Base-by-base conservation (phyloP, 2,329 filamentous ascomycete genomes). In the Cytospora mali region DNA sequence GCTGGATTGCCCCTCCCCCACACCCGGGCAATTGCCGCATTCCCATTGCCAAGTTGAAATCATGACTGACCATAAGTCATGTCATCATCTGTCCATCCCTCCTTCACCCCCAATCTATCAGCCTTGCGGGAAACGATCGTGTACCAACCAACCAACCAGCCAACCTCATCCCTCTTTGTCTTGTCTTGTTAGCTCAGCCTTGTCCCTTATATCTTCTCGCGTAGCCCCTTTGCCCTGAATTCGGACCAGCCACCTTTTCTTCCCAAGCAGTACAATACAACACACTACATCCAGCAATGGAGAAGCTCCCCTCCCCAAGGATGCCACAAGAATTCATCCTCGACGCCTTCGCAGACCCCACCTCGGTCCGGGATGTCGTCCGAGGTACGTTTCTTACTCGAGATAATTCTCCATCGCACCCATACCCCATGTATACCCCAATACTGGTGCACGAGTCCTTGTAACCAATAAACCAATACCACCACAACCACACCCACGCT, bases 301-400 rank as follows among this genome's bases (percentile, higher is more conserved):
- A 62, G 46, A 56, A 56, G 25, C 54, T 46, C 16, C 54, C 55
- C 14, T 81, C 84, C 62, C 77, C 79, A 65, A 79, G 80, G 63
- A 77, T 75, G 59, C 87, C 91, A 64, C 92, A 92, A 71, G 93
- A 97, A 77, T 97, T 96, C 79, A 92, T 91, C 69, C 86, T 99
- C 74, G 93, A 97, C 75, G 89, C 96, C 73, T 96, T 97, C 75
- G 91, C 93, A 64, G 95, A 98, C 77, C 91, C 92, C 57, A 86
- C 87, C 50, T 95, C 90, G 61, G 92, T 97, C 68, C 92, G 91
- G 75, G 94, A 98, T 74, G 90, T 98, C 61, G 88, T 98, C 66
- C 93, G 94, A 87, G 94, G 93, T 93, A 75, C 69, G 79, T 67
- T n/a, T n/a, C 4, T 67, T n/a, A 18, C 4, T 46, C 7, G 39